Evolutionary conservation across 805 yeast genomes (phyloP).

Genomic region (Yamadazyma philogaea): DNA sequence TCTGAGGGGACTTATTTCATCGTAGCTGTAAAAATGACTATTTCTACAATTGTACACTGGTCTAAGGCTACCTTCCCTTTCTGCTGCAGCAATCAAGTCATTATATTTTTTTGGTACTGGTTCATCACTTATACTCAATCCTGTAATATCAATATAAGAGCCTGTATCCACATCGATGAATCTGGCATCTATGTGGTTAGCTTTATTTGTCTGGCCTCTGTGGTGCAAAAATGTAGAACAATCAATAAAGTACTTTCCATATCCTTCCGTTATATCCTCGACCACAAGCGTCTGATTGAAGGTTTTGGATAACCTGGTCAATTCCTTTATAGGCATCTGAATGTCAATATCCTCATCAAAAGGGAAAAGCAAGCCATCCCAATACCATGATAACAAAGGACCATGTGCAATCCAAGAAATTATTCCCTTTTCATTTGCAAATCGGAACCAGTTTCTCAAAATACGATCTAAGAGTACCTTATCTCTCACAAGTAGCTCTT

Average conservation of each 20-base stretch:
- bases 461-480: constrained; percentile 22
- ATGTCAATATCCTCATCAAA: constrained; percentile 30
- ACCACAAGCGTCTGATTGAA: constrained; percentile 28
- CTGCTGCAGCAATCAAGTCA: constrained; percentile 10
- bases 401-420: constrained; percentile 30
- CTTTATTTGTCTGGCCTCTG: constrained; percentile 19
- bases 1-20: constrained; percentile 50
- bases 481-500: constrained; percentile 21
- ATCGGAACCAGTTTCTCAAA: constrained; percentile 26
- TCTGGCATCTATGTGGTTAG: constrained; percentile 39
- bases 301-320: constrained; percentile 19
- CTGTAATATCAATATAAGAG: constrained; percentile 36
- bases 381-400: constrained; percentile 28
- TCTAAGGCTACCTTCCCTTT: constrained; percentile 8
- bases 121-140: constrained; percentile 15
- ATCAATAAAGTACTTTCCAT: constrained; percentile 26
- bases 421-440: constrained; percentile 22
- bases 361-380: constrained; percentile 29
- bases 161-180: constrained; percentile 61
- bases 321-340: constrained; percentile 26
- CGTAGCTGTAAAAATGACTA: constrained; percentile 48
- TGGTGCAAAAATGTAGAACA: constrained; percentile 27
- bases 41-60: constrained; percentile 49
- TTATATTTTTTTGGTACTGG: constrained; percentile 15
- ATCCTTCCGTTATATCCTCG: constrained; percentile 30